phyloP scores from a whole-genome alignment of 139 green algal species.

The Micractinium conductrix region DNA sequence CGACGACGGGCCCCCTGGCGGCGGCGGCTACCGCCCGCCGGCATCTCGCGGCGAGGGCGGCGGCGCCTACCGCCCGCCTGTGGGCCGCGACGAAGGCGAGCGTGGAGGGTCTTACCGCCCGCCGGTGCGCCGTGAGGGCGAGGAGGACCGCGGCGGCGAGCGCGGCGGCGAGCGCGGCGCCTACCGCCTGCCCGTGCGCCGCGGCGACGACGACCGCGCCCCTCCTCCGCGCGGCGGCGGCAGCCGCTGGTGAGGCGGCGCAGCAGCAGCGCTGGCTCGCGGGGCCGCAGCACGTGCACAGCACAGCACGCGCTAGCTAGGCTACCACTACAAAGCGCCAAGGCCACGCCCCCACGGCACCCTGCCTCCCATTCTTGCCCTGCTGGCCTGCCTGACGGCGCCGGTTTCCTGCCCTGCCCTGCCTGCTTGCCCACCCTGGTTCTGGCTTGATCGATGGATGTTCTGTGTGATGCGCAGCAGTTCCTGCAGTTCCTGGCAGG shows the following conservation, averaged over 20 bases:
- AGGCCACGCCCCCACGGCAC: too few relatives aligned
- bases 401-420: too few relatives aligned
- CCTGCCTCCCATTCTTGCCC: too few relatives aligned
- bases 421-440: too few relatives aligned
- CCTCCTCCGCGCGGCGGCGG: constrained; percentile 6
- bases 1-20: background rate
- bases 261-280: background rate
- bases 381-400: too few relatives aligned
- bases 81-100: background rate
- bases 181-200: background rate
- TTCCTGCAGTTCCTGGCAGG: too few relatives aligned
- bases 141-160: background rate
- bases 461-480: too few relatives aligned
- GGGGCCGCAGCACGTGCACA: background rate
- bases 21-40: constrained; percentile 29
- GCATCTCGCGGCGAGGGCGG: background rate
- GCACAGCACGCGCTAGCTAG: background rate
- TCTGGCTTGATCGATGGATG: too few relatives aligned
- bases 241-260: constrained; percentile 18
- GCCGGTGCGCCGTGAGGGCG: background rate
- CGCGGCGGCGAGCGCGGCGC: background rate
- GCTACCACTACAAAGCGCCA: too few relatives aligned
- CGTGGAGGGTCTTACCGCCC: background rate
- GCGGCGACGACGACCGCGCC: background rate
- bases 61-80: constrained; percentile 12